phyloP scores from a whole-genome alignment of 2,329 filamentous ascomycete species.

The Mollisia scopiformis region DNA sequence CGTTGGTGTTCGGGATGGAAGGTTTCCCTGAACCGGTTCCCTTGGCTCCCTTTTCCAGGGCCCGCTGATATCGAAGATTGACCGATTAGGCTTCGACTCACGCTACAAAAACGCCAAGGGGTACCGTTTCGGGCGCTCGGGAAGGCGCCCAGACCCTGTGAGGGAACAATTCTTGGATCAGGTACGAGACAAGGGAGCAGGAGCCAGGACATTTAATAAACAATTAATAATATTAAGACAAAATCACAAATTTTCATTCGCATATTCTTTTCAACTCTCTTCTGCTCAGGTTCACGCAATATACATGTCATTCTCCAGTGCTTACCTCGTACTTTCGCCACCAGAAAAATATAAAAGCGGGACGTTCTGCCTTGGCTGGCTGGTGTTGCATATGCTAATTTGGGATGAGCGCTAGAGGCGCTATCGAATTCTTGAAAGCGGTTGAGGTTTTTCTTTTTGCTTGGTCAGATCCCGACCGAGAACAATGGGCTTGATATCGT shows the following conservation, averaged over 20 bases:
- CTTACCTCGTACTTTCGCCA: background rate
- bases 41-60: too few species aligned
- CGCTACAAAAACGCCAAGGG: background rate
- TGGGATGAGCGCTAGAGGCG: background rate
- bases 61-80: background rate
- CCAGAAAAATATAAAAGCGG: background rate
- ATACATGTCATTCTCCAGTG: background rate
- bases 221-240: background rate
- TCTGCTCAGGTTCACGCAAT: background rate
- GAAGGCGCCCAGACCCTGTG: background rate
- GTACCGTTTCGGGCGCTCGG: background rate
- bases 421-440: conserved; percentile 2
- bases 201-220: background rate
- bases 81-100: background rate
- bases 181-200: background rate
- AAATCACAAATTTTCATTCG: background rate
- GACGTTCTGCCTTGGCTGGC: background rate
- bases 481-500: background rate
- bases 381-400: background rate
- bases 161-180: background rate
- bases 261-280: background rate
- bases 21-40: background rate
- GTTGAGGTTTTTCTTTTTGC: background rate
- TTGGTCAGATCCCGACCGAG: background rate
- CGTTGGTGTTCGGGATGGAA: background rate